Conservation (phyloP, 1,139 yeast genomes). For the Pichia sp. region DNA sequence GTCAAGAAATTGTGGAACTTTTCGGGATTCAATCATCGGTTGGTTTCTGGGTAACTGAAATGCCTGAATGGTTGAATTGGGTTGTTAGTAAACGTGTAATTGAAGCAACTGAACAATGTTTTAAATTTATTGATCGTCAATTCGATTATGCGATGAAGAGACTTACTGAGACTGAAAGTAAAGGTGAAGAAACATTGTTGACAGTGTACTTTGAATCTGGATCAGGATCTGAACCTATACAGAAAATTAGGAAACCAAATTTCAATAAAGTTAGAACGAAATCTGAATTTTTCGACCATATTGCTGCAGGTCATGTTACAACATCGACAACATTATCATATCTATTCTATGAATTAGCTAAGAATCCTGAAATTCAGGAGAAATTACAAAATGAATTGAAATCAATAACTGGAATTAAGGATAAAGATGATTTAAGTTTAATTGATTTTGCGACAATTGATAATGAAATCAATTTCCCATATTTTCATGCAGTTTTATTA, state of each 20-base stretch:
- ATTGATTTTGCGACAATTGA: conserved; percentile 28
- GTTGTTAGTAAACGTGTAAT: conserved; percentile 40
- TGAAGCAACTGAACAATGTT: conserved; percentile 36
- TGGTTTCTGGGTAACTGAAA: conserved; percentile 62
- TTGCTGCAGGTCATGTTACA: conserved; percentile 71
- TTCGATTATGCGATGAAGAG: conserved; percentile 28
- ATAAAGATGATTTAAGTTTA: conserved; percentile 9
- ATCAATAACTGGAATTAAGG: background rate
- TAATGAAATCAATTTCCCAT: conserved; percentile 40
- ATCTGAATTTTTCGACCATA: conserved; percentile 43
- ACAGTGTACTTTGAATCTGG: conserved; percentile 23
- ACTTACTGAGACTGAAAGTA: conserved; percentile 24
- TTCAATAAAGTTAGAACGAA: conserved; percentile 28
- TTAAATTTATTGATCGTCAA: conserved; percentile 44
- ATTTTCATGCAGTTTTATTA: conserved; percentile 48
- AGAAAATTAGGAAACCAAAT: conserved; percentile 10
- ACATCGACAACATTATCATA: conserved; percentile 63
- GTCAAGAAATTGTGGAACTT: conserved; percentile 37
- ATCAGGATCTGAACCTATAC: background rate
- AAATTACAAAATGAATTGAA: conserved; percentile 38
- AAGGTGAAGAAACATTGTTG: conserved; percentile 22
- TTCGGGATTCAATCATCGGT: conserved; percentile 54
- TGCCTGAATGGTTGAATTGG: conserved; percentile 47
- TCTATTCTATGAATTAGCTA: conserved; percentile 52
- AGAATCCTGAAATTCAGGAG: conserved; percentile 37